Base-by-base conservation (phyloP, 768 basidiomycete species). In the Trametes sanguinea region DNA sequence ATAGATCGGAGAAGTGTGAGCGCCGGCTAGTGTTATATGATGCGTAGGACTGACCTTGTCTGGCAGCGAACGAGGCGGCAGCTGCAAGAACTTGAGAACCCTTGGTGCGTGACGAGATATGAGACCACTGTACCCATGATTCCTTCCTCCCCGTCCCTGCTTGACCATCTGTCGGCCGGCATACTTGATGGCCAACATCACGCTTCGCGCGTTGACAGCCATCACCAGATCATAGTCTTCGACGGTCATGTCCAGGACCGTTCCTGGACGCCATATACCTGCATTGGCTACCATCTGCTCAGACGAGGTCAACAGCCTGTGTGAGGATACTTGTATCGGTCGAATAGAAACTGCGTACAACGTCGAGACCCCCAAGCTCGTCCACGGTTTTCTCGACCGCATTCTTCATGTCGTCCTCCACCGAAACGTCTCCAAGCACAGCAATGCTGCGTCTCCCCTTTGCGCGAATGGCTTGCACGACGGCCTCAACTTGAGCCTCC, bases 311-410 rank as follows among this genome's bases (percentile, higher is more conserved):
- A 62, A 39, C 22, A 7, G 14, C 48, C n/a, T 9, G 46, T 32
- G 29, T 22, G 48, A 33, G 3, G 13, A 39, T 30, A 42, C 10
- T 13, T 8, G 27, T 5, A 40, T 14, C 3, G 46, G 11, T 32
- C 1, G 9, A 22, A 22, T 22, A 32, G 39, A 7, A 16, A 14
- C 2, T 32, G 65, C 81, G 57, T 52, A 83, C 83, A 14, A 82
- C 79, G 63, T 84, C 80, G 10, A 85, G 60, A 1, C 76, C 66
- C 1, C 82, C 83, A 5, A 83, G 69, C 2, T 64, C 62, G 1
- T 70, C 47, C 0, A 69, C 66, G 4, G 68, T 65, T 2, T 48
- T 47, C 1, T 71, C 69, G 2, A 85, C 68, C 75, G 84, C 73
- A 5, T 16, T 57, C 46, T 76, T 69, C 2, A 84, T 81, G 6